Evolutionary conservation across 805 yeast genomes (phyloP), one percentile per base, ranked within the genome.

Genomic region (Suhomyces sp.): DNA sequence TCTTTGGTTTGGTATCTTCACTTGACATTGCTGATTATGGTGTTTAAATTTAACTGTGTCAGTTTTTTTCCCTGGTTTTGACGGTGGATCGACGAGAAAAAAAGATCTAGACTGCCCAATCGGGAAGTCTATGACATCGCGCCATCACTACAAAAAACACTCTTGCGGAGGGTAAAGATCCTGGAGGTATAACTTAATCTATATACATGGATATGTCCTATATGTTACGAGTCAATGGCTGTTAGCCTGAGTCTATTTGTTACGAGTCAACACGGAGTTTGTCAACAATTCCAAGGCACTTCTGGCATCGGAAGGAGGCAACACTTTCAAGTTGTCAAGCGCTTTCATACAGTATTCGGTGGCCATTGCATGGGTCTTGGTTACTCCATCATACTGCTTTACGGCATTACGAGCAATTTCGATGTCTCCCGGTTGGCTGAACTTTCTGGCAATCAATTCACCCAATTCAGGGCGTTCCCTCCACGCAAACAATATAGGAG

Each of bases 401-500:
- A 94, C 98, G 6, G 90, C 86, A 41, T 73, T 72, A 31, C 91
- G 80, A 1, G 97, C 96, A n/a, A 75, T 70, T 60, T 88, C 90
- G 36, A 93, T 87, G 68, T 94, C 99, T 4, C 96, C 96, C 1
- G 85, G 83, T 53, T 82, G 73, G 46, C 80, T 77, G 69, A 94
- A 94, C 69, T 93, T 90, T 54, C 98, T 82, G 23, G 83, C 84
- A 60, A 94, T 91, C 62, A 93, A 70, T 36, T 83, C 85, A 2
- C 97, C 98, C 47, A 94, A 77, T 53, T 86, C 87, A 0, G 97
- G 96, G 62, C 83, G 84, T 62, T 87, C 83, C 63, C 82, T 85
- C 99, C 99, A 94, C 1, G 99, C 98, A 70, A 80, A 94, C 51
- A 94, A 74, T 2, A 93, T 91, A 1, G 99, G 99, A 0, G 97